Base-by-base conservation (phyloP, 495 filamentous ascomycete genomes). In the Clavariopsis aquatica region DNA sequence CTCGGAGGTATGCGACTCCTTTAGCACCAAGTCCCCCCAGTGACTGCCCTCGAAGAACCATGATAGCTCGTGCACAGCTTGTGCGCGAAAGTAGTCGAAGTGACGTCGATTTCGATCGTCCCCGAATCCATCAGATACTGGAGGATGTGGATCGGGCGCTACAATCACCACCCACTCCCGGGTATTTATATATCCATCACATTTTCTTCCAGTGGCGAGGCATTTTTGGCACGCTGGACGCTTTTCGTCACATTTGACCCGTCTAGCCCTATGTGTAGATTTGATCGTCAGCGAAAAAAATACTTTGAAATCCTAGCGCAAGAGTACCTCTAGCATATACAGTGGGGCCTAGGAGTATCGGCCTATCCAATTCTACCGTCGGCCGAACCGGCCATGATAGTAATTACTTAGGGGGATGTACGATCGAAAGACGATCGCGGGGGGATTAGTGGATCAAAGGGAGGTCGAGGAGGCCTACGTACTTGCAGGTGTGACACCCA, bases 181-280 rank as follows among this genome's bases (percentile, higher is more conserved):
- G 20, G 22, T 57, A 38, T 58, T 62, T 29, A 59, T 65, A 66
- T 80, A 81, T 13, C 79, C 79, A 43, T 78, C 77, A 58, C 79
- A 81, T 19, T 68, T 72, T 38, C 75, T 70, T 22, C 78, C 78
- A 12, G 73, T 77, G 17, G 61, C 75, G 8, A 57, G 47, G 67
- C 79, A 81, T 47, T 76, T 72, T 19, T 70, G 64, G 57, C 79
- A 81, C 22, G 62, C 60, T 0, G 79, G 79, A 22, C 72, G 73
- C 27, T 72, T 66, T 47, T 80, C 78, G 52, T 80, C 79, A 47
- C 79, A 81, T 55, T 81, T 81, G 17, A 81, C 73, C 29, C 75
- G 69, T 41, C 79, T 73, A 24, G 72, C 71, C 47, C 78, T 76
- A 46, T 52, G 15, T 13, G 29, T 49, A 29, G 20, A 62, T 2